Evolutionary conservation across 2,329 filamentous ascomycete genomes (phyloP).

Genomic region (Xylaria sp.): DNA sequence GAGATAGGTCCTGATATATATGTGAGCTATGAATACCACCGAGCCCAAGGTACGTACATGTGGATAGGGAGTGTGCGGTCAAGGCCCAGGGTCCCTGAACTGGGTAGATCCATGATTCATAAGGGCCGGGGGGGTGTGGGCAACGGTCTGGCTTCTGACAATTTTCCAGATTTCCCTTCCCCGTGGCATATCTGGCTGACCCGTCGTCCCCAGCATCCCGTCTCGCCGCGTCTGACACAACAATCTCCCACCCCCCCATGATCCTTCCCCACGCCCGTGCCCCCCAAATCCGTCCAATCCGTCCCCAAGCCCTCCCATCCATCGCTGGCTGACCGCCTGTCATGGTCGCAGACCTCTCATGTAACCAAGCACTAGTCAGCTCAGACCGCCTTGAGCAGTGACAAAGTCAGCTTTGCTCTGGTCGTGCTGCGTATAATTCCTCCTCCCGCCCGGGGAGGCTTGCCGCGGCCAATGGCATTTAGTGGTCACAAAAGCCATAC

Average conservation of each 20-base stretch:
- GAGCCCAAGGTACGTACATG: constrained; percentile 36
- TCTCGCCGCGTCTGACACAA: constrained; percentile 39
- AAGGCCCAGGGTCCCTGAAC: constrained; percentile 28
- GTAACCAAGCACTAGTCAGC: constrained; percentile 48
- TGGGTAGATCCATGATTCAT: constrained; percentile 39
- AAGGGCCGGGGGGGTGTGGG: constrained; percentile 32
- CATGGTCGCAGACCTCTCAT: constrained; percentile 42
- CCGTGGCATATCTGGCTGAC: constrained; percentile 37
- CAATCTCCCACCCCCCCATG: constrained; percentile 29
- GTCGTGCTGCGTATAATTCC: constrained; percentile 34
- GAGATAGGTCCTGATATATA: constrained; percentile 49
- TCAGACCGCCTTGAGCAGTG: constrained; percentile 48
- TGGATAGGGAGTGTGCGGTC: constrained; percentile 37
- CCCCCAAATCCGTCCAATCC: constrained; percentile 39
- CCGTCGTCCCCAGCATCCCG: constrained; percentile 30
- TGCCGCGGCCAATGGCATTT: constrained; percentile 35
- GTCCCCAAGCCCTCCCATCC: constrained; percentile 37
- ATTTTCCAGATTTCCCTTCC: constrained; percentile 41
- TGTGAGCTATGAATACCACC: constrained; percentile 38
- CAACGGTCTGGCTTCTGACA: constrained; percentile 38
- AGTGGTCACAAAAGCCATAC: constrained; percentile 33
- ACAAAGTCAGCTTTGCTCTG: constrained; percentile 47
- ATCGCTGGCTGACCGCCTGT: constrained; percentile 46
- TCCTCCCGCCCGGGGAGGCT: constrained; percentile 33
- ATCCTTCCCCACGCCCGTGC: constrained; percentile 40